Base-by-base conservation (phyloP, 768 basidiomycete genomes). In the Hydnum rufescens region DNA sequence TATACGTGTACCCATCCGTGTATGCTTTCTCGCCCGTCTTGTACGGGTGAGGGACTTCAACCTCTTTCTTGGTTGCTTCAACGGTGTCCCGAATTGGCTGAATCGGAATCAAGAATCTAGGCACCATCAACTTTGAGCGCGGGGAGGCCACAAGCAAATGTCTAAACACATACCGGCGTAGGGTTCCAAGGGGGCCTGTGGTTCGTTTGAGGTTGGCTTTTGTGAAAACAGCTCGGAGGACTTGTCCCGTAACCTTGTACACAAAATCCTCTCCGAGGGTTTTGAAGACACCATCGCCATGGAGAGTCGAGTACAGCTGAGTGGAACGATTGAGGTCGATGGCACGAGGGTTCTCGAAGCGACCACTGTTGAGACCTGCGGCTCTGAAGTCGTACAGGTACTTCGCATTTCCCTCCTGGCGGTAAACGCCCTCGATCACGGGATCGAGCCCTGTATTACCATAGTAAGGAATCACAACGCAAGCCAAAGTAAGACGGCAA, bases 381-480 rank as follows among this genome's bases (percentile, higher is more conserved):
- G 26, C 44, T 13, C 13, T 26, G 25, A 28, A 13, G 8, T 16
- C 13, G 36, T 39, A 13, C 8, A 47, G 26, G 30, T 50, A 50
- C 29, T 30, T 5, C 32, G 16, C 32, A 8, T 47, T 8, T 5
- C 30, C 31, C 26, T 18, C 28, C 32, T 13, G 29, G 26, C 49
- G 49, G 28, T 50, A 32, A 3, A 47, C 4, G 2, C 4, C 30
- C 13, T 47, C n/a, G 29, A 39, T 29, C 6, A n/a, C 49, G 39
- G 53, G 52, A 25, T 47, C 44, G n/a, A 55, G 25, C 13, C 44
- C 44, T 47, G 26, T 8, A 39, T 39, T 8, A 8, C 8, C 19
- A 25, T 8, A 47, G 26, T 13, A 28, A 47, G 44, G 8, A 26
- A 26, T 47, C 13, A 47, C 13, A 8, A 13, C 8, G 13, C 26